These are phyloP conservation scores for Phytophthora multivora DNA, from an alignment of 352 stramenopile genomes.

Conservation along the genomic window DNA sequence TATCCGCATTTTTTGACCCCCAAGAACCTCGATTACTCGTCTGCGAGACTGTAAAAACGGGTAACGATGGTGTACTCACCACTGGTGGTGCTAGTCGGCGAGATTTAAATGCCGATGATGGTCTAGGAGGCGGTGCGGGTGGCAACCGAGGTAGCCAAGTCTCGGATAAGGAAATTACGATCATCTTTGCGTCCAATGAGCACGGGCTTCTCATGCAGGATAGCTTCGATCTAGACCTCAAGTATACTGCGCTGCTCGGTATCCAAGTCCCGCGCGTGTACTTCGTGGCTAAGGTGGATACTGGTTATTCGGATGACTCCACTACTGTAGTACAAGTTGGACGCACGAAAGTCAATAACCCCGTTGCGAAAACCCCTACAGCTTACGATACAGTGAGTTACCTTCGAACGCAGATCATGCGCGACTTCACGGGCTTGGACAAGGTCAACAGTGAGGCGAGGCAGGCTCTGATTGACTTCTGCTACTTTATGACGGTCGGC, in stretches of 20 bases:
- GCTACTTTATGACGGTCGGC: conserved; percentile 93
- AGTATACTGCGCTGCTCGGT: conserved; percentile 83
- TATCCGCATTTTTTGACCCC: conserved; percentile 91
- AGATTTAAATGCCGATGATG: conserved; percentile 26
- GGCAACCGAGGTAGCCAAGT: conserved; percentile 32
- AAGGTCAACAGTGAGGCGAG: conserved; percentile 88
- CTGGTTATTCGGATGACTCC: conserved; percentile 39
- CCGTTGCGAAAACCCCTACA: conserved; percentile 16
- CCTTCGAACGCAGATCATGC: conserved; percentile 87
- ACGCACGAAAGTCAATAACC: conserved; percentile 36
- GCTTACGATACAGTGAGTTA: conserved; percentile 54
- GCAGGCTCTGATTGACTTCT: conserved; percentile 94
- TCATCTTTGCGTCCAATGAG: conserved; percentile 93
- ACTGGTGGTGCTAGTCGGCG: conserved; percentile 11
- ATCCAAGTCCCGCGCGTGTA: conserved; percentile 87
- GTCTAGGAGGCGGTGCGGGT: conserved; percentile 4
- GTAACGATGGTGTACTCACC: conserved; percentile 29
- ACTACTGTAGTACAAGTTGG: conserved; percentile 45
- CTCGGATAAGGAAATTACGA: conserved; percentile 87
- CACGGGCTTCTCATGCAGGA: conserved; percentile 93
- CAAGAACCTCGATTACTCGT: conserved; percentile 87
- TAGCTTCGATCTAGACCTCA: conserved; percentile 84
- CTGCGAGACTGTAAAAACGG: conserved; percentile 79
- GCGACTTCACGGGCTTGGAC: conserved; percentile 93
- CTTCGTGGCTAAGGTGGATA: conserved; percentile 63